Conservation (phyloP, 2,329 filamentous ascomycete genomes). For the Fusarium buharicum region DNA sequence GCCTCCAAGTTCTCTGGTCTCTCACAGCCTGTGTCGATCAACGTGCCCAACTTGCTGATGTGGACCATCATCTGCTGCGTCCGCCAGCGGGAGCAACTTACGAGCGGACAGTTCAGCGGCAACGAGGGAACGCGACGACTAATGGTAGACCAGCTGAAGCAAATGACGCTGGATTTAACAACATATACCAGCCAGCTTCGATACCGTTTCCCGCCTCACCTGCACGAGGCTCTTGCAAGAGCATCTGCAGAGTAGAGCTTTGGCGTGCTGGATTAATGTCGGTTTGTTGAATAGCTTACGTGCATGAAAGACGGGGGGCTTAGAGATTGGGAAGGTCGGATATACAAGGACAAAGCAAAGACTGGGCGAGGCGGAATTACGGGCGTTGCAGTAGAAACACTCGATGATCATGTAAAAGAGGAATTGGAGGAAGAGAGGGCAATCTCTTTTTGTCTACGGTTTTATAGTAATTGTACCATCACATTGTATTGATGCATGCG, state of each 20-base stretch:
- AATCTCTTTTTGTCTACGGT: slow-evolving; percentile 8
- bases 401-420: slow-evolving; percentile 4
- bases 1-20: slow-evolving; percentile 84
- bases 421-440: slow-evolving; percentile 2
- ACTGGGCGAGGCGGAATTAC: neutral
- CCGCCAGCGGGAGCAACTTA: slow-evolving; percentile 77
- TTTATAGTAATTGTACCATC: slow-evolving; percentile 32
- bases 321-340: slow-evolving; percentile 8
- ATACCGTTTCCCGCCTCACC: slow-evolving; percentile 85
- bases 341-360: slow-evolving; percentile 3
- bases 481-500: slow-evolving; percentile 18
- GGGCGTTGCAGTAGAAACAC: slow-evolving; percentile 10
- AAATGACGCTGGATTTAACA: slow-evolving; percentile 89
- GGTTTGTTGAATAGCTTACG: slow-evolving; percentile 24
- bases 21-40: slow-evolving; percentile 83
- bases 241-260: slow-evolving; percentile 71
- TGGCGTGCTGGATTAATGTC: neutral
- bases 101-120: slow-evolving; percentile 77
- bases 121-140: slow-evolving; percentile 71
- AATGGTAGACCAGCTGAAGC: slow-evolving; percentile 77
- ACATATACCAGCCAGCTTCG: slow-evolving; percentile 93
- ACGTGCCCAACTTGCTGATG: slow-evolving; percentile 89
- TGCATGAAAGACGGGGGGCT: neutral
- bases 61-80: slow-evolving; percentile 93
- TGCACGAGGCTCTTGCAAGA: slow-evolving; percentile 88